A percentile compares a stretch with the other conserved stretches of the same genome.
Conservation (phyloP, 768 basidiomycete species). For the Ramaria rubella region DNA sequence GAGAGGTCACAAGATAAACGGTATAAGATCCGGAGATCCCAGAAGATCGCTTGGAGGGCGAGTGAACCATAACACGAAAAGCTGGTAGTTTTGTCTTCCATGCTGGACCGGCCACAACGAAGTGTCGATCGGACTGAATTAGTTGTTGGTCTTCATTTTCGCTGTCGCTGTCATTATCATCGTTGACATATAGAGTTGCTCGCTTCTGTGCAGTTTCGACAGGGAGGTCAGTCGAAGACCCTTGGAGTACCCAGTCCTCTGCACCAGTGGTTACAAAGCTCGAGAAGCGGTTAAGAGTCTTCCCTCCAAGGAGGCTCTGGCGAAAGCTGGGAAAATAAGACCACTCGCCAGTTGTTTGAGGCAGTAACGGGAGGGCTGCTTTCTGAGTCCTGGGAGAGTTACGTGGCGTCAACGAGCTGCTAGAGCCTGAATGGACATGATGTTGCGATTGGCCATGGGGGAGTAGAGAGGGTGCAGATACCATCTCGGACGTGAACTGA, state of each 20-base stretch:
- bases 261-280: slow-evolving; percentile 82
- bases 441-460: slow-evolving; percentile 31
- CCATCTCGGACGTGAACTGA: slow-evolving; percentile 63
- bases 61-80: slow-evolving; percentile 72
- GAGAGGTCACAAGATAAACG: slow-evolving; percentile 67
- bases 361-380: slow-evolving; percentile 39
- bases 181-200: slow-evolving; percentile 18
- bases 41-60: slow-evolving; percentile 68
- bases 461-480: background rate
- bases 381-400: slow-evolving; percentile 19
- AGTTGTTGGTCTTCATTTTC: slow-evolving; percentile 18
- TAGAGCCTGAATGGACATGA: slow-evolving; percentile 33
- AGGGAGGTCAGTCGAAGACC: slow-evolving; percentile 35
- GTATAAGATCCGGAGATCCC: slow-evolving; percentile 66
- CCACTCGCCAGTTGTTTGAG: slow-evolving; percentile 71
- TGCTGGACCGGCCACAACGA: slow-evolving; percentile 58
- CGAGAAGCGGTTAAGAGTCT: slow-evolving; percentile 77
- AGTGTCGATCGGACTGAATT: slow-evolving; percentile 51
- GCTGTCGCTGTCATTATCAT: slow-evolving; percentile 3
- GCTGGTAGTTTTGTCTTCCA: slow-evolving; percentile 72
- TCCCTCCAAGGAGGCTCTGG: slow-evolving; percentile 62
- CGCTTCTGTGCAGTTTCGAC: slow-evolving; percentile 16
- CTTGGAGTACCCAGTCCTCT: slow-evolving; percentile 76
- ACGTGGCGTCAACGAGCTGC: slow-evolving; percentile 45
- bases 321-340: slow-evolving; percentile 52